phyloP scores from a whole-genome alignment of 441 rosid species.

The Rhodomyrtus psidioides region DNA sequence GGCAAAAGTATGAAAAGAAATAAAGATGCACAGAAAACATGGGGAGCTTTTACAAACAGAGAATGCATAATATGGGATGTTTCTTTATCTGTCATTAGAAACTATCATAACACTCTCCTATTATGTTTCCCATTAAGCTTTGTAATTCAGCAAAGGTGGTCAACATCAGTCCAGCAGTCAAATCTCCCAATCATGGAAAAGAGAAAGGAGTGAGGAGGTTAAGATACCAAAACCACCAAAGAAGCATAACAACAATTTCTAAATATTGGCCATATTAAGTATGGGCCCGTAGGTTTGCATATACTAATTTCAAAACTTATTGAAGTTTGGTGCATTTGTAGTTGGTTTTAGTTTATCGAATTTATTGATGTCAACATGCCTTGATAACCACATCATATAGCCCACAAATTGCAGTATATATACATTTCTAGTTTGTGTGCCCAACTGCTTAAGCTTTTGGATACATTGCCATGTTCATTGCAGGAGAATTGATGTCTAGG shows the following conservation, averaged over 20 bases:
- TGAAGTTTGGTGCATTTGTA: too few relatives aligned
- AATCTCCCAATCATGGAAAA: neutral
- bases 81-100: neutral
- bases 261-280: neutral
- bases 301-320: neutral
- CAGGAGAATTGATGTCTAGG: neutral
- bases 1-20: neutral
- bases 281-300: neutral
- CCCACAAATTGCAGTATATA: too few relatives aligned
- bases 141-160: neutral
- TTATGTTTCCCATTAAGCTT: neutral
- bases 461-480: neutral
- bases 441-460: neutral
- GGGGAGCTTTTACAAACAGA: neutral
- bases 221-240: neutral
- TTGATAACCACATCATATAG: too few relatives aligned
- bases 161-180: neutral
- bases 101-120: neutral
- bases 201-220: neutral
- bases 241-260: neutral
- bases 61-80: neutral
- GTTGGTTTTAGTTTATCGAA: too few relatives aligned
- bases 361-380: too few relatives aligned
- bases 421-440: neutral
- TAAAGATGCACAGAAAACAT: neutral